Base-by-base conservation (phyloP, 768 basidiomycete species). In the Lentinula aciculospora region DNA sequence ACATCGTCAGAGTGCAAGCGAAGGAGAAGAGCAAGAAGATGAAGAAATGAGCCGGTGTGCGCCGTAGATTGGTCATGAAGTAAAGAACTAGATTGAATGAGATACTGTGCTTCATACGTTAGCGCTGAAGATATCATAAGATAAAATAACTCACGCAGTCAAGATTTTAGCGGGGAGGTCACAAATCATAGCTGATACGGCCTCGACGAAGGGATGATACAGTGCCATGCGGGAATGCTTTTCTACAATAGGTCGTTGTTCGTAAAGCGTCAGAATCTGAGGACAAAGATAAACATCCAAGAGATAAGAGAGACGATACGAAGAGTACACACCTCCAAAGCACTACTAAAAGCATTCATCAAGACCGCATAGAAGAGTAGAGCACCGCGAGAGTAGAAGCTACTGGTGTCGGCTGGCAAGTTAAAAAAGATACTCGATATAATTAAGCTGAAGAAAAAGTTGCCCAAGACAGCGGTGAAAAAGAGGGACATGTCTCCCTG, bases 311-410 rank as follows among this genome's bases (percentile, higher is more conserved):
- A 15, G 37, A 44, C 4, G 6, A 13, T n/a, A 40, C 7, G 15
- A n/a, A 23, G 3, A 31, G 12, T 29, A 39, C 40, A 28, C 5
- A 66, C 66, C 63, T 72, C 69, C 10, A 68, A 62, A 51, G 64
- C 59, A 47, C 72, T 71, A 29, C 69, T 68, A 59, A 77, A 75
- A n/a, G 75, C 74, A 60, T 74, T 68, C 39, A 64, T 68, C 15
- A 75, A 65, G 25, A 75, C 63, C 12, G 72, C 69, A 45, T 74
- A 75, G 68, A 78, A 76, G 31, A 77, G 65, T 23, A 74, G 66
- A 57, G 75, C 73, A 25, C 77, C 76, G 32, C 77, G 71, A n/a
- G 67, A 62, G 67, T 72, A 78, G 60, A 77, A 72, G 42, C 74
- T 76, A 39, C 64, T 59, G 2, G 81, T 80, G 31, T 63, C 67